These are phyloP conservation scores for Gossypium longicalyx DNA, from an alignment of 345 rosid genomes.

Conservation along the genomic window DNA sequence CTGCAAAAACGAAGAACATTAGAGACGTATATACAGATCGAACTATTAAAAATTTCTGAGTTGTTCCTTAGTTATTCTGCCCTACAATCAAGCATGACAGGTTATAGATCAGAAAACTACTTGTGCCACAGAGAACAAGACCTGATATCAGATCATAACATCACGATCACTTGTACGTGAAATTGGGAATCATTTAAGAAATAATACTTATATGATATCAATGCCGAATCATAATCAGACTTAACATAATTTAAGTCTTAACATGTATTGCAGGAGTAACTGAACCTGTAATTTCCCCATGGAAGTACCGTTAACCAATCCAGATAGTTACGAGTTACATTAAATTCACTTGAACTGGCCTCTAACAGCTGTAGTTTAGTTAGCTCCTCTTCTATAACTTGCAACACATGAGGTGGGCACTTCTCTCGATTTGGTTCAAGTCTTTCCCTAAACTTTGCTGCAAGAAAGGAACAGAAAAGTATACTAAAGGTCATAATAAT, in stretches of 20 bases:
- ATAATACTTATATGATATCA: not conserved
- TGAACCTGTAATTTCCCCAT: conserved; percentile 95
- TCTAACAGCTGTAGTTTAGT: conserved; percentile 95
- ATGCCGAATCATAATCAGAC: not conserved
- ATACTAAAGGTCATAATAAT: not conserved
- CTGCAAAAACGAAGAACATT: conserved; percentile 39
- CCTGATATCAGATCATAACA: not conserved
- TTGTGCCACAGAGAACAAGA: not conserved
- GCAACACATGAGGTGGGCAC: conserved; percentile 80
- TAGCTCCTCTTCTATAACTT: conserved; percentile 98
- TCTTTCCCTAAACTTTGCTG: conserved; percentile 95
- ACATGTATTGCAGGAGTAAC: conserved; percentile 15
- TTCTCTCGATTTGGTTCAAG: conserved; percentile 82
- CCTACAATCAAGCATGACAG: not conserved
- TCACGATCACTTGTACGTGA: not conserved
- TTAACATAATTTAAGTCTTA: not conserved
- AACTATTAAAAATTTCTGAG: not conserved
- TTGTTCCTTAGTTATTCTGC: not conserved
- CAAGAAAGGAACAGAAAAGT: conserved; percentile 22
- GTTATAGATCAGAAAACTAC: not conserved
- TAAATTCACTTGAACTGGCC: conserved; percentile 99
- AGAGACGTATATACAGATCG: not conserved
- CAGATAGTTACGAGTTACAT: conserved; percentile 96
- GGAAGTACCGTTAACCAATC: conserved; percentile 98
- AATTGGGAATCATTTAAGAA: not conserved